Evolutionary conservation across 73 alveolate genomes (phyloP).

Genomic region (Paramecium biaurelia): DNA sequence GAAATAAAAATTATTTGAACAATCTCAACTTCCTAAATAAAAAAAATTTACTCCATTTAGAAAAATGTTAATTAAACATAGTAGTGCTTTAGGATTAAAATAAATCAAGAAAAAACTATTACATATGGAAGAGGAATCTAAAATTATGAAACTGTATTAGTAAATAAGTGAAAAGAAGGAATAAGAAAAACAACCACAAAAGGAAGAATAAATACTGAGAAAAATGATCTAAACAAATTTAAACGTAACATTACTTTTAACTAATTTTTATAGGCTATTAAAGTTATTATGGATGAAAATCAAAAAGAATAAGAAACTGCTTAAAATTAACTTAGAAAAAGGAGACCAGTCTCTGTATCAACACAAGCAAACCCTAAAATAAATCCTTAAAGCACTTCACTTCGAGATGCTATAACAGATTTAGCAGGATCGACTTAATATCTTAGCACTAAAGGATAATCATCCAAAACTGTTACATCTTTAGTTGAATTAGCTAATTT

Average conservation of each 20-base stretch:
- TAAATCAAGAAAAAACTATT: background rate
- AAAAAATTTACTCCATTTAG: background rate
- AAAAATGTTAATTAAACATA: background rate
- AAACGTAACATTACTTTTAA: background rate
- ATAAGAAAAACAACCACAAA: background rate
- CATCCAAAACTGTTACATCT: background rate
- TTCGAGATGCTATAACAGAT: background rate
- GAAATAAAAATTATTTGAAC: background rate
- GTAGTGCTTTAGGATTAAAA: background rate
- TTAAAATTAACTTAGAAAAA: background rate
- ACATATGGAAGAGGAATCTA: background rate
- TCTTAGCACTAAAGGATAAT: background rate
- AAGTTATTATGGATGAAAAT: constrained; percentile 21
- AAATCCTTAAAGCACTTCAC: background rate
- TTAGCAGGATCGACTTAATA: constrained; percentile 6
- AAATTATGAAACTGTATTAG: background rate
- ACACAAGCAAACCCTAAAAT: background rate
- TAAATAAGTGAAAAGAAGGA: background rate
- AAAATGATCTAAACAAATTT: background rate
- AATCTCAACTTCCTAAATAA: background rate
- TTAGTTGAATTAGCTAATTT: background rate
- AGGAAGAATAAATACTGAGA: background rate
- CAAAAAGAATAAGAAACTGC: background rate
- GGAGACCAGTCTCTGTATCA: background rate
- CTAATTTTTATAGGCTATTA: background rate